These are phyloP conservation scores for Daldinia concentrica DNA, from an alignment of 495 filamentous ascomycete genomes.

Conservation along the genomic window DNA sequence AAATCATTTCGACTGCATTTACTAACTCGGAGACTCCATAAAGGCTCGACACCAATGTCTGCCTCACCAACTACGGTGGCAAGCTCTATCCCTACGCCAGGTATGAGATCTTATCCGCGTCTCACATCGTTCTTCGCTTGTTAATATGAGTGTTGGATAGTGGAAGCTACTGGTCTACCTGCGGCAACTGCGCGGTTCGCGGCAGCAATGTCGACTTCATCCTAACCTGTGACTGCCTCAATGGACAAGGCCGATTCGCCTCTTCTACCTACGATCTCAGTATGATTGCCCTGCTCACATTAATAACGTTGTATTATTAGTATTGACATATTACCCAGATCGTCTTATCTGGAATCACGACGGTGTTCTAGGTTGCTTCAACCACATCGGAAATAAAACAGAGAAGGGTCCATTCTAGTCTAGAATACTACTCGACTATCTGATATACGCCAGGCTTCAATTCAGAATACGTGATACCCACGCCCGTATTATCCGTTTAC, in stretches of 20 bases:
- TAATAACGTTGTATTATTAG: background rate
- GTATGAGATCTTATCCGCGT: slow-evolving; percentile 17
- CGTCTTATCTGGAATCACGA: slow-evolving; percentile 44
- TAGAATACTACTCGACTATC: background rate
- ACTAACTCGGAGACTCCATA: slow-evolving; percentile 27
- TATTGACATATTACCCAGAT: slow-evolving; percentile 24
- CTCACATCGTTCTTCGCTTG: background rate
- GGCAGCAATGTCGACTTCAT: slow-evolving; percentile 33
- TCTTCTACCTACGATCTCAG: slow-evolving; percentile 44
- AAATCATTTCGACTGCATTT: background rate
- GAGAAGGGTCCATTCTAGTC: slow-evolving; percentile 39
- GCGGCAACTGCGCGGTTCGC: slow-evolving; percentile 38
- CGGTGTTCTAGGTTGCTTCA: slow-evolving; percentile 45
- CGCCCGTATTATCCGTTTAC: background rate
- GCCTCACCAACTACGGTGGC: slow-evolving; percentile 44
- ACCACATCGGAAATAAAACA: slow-evolving; percentile 46
- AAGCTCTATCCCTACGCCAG: slow-evolving; percentile 34
- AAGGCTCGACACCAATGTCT: slow-evolving; percentile 46
- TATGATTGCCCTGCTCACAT: slow-evolving; percentile 10
- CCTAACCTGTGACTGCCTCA: slow-evolving; percentile 42
- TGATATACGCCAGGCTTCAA: background rate
- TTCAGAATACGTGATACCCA: background rate
- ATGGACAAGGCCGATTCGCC: slow-evolving; percentile 1
- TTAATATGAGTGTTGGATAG: slow-evolving; percentile 21
- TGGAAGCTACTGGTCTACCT: slow-evolving; percentile 45